Conservation (phyloP, 441 rosid species). For the Pelargonium myrrhifolium region DNA sequence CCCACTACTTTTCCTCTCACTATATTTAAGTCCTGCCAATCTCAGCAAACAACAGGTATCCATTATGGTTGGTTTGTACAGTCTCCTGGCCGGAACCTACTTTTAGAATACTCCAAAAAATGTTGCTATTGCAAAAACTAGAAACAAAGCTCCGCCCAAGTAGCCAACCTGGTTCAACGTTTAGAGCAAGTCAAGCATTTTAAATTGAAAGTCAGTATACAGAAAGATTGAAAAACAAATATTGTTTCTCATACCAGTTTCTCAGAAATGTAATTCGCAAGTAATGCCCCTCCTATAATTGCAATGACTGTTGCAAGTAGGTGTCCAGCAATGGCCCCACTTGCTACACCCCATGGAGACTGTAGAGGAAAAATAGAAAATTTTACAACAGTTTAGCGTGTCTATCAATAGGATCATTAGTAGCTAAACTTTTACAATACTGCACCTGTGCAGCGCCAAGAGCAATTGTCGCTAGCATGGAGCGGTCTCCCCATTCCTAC, state of each 20-base stretch:
- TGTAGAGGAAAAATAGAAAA: slow-evolving; percentile 20
- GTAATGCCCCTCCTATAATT: slow-evolving; percentile 81
- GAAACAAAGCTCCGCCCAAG: slow-evolving; percentile 75
- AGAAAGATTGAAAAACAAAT: background rate
- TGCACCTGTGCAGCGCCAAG: slow-evolving; percentile 92
- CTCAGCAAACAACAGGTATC: background rate
- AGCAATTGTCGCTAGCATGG: slow-evolving; percentile 98
- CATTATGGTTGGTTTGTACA: background rate
- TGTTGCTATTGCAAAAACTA: slow-evolving; percentile 81
- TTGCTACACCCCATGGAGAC: slow-evolving; percentile 95
- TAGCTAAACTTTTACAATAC: slow-evolving; percentile 9
- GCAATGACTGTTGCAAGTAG: slow-evolving; percentile 77
- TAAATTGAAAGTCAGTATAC: background rate
- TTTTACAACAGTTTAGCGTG: too few relatives aligned
- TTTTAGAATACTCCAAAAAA: slow-evolving; percentile 73
- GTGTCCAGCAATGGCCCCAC: slow-evolving; percentile 96
- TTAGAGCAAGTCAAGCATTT: background rate
- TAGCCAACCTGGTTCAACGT: slow-evolving; percentile 69
- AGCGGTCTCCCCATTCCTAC: slow-evolving; percentile 99
- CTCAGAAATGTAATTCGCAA: slow-evolving; percentile 38
- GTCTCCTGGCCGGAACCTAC: background rate
- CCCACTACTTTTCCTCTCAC: background rate
- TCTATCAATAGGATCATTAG: background rate
- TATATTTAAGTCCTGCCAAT: background rate
- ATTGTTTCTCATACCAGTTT: slow-evolving; percentile 32